These are phyloP conservation scores for Macrotyloma uniflorum DNA, from an alignment of 306 rosid species.

Conservation along the genomic window DNA sequence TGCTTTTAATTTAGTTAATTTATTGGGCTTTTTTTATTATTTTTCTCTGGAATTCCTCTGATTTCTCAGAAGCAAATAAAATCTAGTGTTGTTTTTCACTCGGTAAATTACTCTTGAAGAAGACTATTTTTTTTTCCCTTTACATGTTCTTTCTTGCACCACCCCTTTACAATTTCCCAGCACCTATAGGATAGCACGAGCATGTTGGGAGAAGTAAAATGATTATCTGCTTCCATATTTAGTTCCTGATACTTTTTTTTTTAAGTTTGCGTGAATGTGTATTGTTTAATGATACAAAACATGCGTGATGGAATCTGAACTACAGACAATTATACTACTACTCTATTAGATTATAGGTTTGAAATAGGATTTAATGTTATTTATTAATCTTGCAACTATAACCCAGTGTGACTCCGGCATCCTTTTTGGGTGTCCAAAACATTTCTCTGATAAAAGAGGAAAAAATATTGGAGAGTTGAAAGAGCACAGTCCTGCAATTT, in stretches of 20 bases:
- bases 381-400: neutral
- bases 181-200: neutral
- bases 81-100: neutral
- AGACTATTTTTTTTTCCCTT: neutral
- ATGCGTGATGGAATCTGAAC: neutral
- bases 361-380: slow-evolving; percentile 8
- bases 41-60: neutral
- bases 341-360: neutral
- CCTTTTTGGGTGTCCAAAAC: neutral
- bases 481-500: neutral
- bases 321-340: neutral
- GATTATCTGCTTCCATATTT: neutral
- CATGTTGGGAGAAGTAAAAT: slow-evolving; percentile 15
- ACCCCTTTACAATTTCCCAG: neutral
- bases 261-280: neutral
- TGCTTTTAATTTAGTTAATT: neutral
- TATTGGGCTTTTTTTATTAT: neutral
- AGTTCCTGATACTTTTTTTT: neutral
- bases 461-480: neutral
- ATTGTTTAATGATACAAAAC: slow-evolving; percentile 2
- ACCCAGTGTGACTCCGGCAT: neutral
- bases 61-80: neutral
- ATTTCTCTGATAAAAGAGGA: neutral
- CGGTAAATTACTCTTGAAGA: neutral
- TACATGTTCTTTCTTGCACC: neutral